Percentiles rank a stretch among this genome's conserved stretches.
Evolutionary conservation across 345 rosid genomes (phyloP).

Genomic region (Microcos paniculata): DNA sequence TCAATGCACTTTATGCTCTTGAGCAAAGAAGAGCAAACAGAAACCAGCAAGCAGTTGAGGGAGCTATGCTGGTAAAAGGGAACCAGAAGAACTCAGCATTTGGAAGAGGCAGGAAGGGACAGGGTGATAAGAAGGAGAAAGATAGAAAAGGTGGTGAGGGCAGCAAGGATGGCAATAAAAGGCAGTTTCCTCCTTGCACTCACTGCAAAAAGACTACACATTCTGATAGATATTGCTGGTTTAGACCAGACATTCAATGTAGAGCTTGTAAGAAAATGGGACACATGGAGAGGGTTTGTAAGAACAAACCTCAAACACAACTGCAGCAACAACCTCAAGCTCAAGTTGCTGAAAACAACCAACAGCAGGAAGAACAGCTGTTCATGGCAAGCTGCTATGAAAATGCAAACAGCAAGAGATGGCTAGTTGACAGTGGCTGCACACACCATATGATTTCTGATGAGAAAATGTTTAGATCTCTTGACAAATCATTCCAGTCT

Average conservation of each 20-base stretch:
- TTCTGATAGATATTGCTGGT: neutral
- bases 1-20: too few relatives aligned
- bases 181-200: neutral
- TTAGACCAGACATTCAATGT: neutral
- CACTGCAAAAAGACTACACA: neutral
- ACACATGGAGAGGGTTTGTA: too few relatives aligned
- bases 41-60: neutral
- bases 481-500: too few relatives aligned
- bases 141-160: neutral
- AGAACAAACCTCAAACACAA: too few relatives aligned
- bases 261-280: neutral
- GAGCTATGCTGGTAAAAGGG: neutral
- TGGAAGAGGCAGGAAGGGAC: too few relatives aligned
- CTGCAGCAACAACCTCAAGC: neutral
- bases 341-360: neutral
- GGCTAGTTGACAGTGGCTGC: too few relatives aligned
- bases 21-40: neutral
- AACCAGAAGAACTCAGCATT: neutral
- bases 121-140: neutral
- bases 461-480: too few relatives aligned
- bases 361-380: neutral
- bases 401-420: too few relatives aligned
- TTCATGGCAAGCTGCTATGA: too few relatives aligned
- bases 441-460: too few relatives aligned
- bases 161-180: neutral